Conservation (phyloP, 192 early-diverging fungal species). For the Allomyces arbusculus region DNA sequence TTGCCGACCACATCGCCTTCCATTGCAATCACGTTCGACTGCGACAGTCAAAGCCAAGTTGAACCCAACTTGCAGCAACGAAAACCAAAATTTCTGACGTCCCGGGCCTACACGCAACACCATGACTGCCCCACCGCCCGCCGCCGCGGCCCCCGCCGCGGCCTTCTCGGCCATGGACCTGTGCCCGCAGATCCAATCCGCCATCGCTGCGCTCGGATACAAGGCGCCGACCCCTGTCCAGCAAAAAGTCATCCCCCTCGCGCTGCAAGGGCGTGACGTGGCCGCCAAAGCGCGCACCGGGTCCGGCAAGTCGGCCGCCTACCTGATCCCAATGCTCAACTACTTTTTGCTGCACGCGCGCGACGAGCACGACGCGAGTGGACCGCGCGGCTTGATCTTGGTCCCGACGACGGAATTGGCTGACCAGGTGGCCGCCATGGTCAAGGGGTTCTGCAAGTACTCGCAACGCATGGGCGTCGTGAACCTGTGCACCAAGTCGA, state of each 20-base stretch:
- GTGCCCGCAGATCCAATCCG: neutral
- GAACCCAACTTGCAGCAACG: no score
- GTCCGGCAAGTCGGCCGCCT: slow-evolving; percentile 92
- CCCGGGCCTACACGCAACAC: no score
- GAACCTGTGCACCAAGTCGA: slow-evolving; percentile 41
- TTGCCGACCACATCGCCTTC: no score
- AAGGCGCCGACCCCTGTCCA: slow-evolving; percentile 68
- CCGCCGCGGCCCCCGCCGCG: neutral
- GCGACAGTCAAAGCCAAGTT: no score
- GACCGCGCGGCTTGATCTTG: slow-evolving; percentile 46
- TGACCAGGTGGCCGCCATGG: slow-evolving; percentile 63
- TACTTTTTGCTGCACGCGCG: neutral
- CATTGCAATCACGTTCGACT: no score
- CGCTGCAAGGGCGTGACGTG: slow-evolving; percentile 80
- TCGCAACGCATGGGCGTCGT: slow-evolving; percentile 36
- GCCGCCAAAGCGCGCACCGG: slow-evolving; percentile 82
- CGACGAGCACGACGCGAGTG: slow-evolving; percentile 8
- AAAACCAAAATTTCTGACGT: no score
- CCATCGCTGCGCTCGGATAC: neutral
- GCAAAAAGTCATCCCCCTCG: slow-evolving; percentile 68
- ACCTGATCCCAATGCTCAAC: slow-evolving; percentile 11
- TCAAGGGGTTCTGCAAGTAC: slow-evolving; percentile 52
- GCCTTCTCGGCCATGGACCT: neutral
- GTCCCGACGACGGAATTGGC: slow-evolving; percentile 93
- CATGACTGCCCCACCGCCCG: no score